These are phyloP conservation scores for Myxozyma sirexii DNA, from an alignment of 805 yeast genomes.

Conservation along the genomic window DNA sequence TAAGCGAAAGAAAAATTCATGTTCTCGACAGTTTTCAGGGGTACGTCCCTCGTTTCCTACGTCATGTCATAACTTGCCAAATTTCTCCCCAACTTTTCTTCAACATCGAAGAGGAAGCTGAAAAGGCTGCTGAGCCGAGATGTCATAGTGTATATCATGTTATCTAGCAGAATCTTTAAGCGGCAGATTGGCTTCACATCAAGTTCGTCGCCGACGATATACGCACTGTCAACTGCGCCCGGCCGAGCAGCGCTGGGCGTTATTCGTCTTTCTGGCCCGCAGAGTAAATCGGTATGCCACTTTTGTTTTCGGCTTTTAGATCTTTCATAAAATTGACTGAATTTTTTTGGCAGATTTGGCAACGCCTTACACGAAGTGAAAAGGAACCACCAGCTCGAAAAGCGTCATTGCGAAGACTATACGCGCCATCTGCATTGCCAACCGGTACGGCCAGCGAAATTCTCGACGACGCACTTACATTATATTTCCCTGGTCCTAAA, in stretches of 20 bases:
- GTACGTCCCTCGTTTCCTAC: not conserved
- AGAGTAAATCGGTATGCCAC: conserved; percentile 44
- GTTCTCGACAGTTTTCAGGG: not conserved
- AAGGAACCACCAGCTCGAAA: conserved; percentile 17
- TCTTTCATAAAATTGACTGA: conserved; percentile 48
- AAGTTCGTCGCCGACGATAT: conserved; percentile 60
- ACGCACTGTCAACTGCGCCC: conserved; percentile 84
- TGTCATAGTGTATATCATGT: not conserved
- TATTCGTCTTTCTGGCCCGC: conserved; percentile 77
- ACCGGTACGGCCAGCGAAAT: conserved; percentile 39
- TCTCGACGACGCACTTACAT: conserved; percentile 75
- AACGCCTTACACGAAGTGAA: conserved; percentile 17
- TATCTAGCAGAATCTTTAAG: not conserved
- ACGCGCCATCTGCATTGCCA: conserved; percentile 19
- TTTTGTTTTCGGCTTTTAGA: conserved; percentile 31
- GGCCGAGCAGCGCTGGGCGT: conserved; percentile 86
- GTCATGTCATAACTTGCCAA: no score
- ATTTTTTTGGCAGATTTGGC: conserved; percentile 42
- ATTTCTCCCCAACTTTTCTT: no score
- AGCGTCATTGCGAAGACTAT: conserved; percentile 19
- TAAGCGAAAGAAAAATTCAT: not conserved
- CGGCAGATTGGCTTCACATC: not conserved
- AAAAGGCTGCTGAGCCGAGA: no score
- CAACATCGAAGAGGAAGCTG: not conserved
- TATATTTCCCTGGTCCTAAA: conserved; percentile 70